Evolutionary conservation across 768 basidiomycete species (phyloP).

Genomic region (Lentinula boryana): DNA sequence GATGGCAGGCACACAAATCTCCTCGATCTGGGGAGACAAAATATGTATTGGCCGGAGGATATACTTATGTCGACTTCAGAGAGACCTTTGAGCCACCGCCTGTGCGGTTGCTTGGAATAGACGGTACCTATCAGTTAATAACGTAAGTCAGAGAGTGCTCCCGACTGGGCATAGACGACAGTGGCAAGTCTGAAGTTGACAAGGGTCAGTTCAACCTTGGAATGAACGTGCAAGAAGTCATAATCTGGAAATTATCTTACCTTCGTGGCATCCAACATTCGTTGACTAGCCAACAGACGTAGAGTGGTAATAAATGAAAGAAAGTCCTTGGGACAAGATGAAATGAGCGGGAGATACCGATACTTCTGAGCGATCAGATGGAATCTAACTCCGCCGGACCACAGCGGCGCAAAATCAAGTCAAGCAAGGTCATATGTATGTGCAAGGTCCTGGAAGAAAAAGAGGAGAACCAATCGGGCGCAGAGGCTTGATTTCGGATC

Average conservation of each 20-base stretch:
- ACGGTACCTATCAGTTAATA: neutral
- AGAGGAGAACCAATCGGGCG: slow-evolving; percentile 10
- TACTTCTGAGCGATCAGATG: slow-evolving; percentile 17
- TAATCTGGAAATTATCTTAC: slow-evolving; percentile 2
- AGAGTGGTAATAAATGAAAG: neutral
- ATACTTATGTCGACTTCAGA: neutral
- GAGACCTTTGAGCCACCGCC: neutral
- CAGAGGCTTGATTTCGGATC: slow-evolving; percentile 35
- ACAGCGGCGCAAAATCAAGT: slow-evolving; percentile 8
- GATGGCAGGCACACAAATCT: slow-evolving; percentile 3
- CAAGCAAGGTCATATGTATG: neutral
- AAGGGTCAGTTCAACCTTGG: neutral
- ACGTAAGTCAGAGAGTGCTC: neutral
- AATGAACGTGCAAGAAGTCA: neutral
- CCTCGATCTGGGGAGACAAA: slow-evolving; percentile 1
- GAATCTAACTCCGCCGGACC: slow-evolving; percentile 37
- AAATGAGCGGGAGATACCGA: slow-evolving; percentile 16
- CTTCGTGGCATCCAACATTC: slow-evolving; percentile 3
- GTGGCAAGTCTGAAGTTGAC: neutral
- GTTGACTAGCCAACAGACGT: neutral
- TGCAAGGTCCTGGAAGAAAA: slow-evolving; percentile 1
- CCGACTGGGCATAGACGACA: neutral
- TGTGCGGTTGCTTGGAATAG: neutral
- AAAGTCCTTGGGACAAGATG: slow-evolving; percentile 20
- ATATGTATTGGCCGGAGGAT: neutral